Evolutionary conservation across 768 basidiomycete genomes (phyloP).

Genomic region (Cystofilobasidium capitatum): DNA sequence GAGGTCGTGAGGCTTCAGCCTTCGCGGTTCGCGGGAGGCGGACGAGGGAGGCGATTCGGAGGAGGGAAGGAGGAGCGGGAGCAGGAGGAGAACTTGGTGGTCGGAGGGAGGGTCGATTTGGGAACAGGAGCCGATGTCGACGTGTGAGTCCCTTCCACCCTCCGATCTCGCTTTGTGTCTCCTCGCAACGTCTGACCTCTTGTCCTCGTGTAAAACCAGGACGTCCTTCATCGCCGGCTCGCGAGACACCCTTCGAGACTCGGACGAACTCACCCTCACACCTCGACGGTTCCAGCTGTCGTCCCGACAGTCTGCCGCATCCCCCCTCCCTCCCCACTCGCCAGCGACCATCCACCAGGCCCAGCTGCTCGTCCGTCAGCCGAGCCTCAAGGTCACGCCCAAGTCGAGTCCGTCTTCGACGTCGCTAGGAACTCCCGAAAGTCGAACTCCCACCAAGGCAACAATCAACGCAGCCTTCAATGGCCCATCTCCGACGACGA

Average conservation of each 20-base stretch:
- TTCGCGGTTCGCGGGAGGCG: no score
- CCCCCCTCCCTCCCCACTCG: background rate
- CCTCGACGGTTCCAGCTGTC: background rate
- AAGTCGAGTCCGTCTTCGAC: no score
- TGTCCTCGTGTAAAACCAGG: background rate
- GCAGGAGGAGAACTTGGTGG: no score
- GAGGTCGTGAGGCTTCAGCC: no score
- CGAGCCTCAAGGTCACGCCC: background rate
- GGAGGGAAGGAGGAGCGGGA: no score
- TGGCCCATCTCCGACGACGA: no score
- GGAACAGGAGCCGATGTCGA: conserved; percentile 3
- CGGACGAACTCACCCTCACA: background rate
- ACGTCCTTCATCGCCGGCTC: background rate
- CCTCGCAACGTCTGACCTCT: no score
- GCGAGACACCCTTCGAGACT: background rate
- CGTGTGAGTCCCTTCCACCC: background rate
- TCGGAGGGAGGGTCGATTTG: no score
- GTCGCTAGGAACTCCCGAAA: no score
- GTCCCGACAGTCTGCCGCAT: background rate
- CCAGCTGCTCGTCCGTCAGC: background rate
- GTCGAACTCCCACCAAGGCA: background rate
- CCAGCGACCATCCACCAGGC: background rate
- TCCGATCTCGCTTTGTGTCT: no score
- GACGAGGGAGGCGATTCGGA: no score
- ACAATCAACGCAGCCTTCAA: no score